These are phyloP conservation scores for Leccinum pallidistipes DNA, from an alignment of 1,284 basidiomycete genomes.

Conservation along the genomic window DNA sequence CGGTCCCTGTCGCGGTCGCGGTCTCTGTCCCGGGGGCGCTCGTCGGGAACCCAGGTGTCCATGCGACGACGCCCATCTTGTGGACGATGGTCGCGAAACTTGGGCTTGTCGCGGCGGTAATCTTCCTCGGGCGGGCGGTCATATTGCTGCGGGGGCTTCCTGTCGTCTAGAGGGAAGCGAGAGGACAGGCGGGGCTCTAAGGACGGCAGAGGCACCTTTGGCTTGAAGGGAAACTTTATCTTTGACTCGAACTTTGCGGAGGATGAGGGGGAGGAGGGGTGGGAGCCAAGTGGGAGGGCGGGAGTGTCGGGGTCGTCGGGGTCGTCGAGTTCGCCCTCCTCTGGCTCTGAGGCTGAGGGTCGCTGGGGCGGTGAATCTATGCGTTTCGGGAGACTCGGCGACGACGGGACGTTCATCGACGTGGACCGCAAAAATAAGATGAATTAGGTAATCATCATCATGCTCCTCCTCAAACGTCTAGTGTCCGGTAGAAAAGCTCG, in stretches of 20 bases:
- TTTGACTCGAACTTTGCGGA: constrained; percentile 40
- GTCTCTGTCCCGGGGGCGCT: constrained; percentile 26
- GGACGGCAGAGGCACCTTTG: constrained; percentile 36
- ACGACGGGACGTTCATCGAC: constrained; percentile 18
- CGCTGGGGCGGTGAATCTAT: constrained; percentile 58
- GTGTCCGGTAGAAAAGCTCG: constrained; percentile 80
- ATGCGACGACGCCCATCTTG: constrained; percentile 26
- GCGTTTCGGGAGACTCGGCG: constrained; percentile 49
- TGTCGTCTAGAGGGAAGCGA: constrained; percentile 26
- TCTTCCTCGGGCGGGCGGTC: constrained; percentile 48
- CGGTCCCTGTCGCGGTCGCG: constrained; percentile 29
- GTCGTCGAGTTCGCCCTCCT: constrained; percentile 76
- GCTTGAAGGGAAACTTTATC: constrained; percentile 75
- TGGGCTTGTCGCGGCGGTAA: constrained; percentile 36
- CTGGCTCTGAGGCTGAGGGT: constrained; percentile 59
- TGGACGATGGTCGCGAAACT: constrained; percentile 27
- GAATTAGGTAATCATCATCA: constrained; percentile 32
- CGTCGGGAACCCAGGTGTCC: constrained; percentile 35
- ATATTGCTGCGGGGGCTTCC: constrained; percentile 37
- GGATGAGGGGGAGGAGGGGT: constrained; percentile 20
- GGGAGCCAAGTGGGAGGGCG: constrained; percentile 16
- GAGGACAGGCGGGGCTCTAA: constrained; percentile 12
- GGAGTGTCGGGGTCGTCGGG: constrained; percentile 14
- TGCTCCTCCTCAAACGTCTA: constrained; percentile 65
- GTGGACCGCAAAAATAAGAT: constrained; percentile 6